Base-by-base conservation (phyloP, 1,284 basidiomycete genomes). In the Ceratobasidium sp. region DNA sequence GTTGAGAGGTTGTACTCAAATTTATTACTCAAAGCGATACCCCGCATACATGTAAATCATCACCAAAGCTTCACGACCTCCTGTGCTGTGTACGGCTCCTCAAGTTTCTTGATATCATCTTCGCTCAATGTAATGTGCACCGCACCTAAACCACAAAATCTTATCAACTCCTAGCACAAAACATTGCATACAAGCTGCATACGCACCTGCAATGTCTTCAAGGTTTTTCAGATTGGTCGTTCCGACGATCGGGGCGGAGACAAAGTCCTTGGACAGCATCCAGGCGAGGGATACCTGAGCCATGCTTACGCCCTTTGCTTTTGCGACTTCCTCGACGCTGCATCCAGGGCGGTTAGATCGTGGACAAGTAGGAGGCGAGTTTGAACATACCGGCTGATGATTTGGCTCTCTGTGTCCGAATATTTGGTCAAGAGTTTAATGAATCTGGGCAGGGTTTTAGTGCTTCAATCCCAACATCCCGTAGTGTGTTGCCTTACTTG, bases 21-120 rank as follows among this genome's bases (percentile, higher is more conserved):
- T n/a, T n/a, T n/a, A n/a, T n/a, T n/a, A n/a, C n/a, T n/a, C n/a
- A n/a, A n/a, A n/a, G n/a, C n/a, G n/a, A n/a, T n/a, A n/a, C n/a
- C n/a, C n/a, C n/a, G n/a, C n/a, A n/a, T n/a, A n/a, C n/a, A n/a
- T n/a, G n/a, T n/a, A n/a, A 13, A 13, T 23, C 49, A 52, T 38
- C 26, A 13, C 13, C 6, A 16, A 21, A 76, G 76, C 28, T 79
- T 79, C 9, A 78, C 66, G 38, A 80, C 78, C 1, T 67, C 71
- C 26, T 78, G 72, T 16, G 80, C 79, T 0, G 35, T 44, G 75
- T 84, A 84, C 46, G 79, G 78, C 69, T 80, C 78, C 13, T 78
- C 78, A 62, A 84, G 82, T n/a, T 66, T 73, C 72, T 79, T 74
- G 61, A 81, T 77, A 77, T 84, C 82, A 30, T 83, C 82, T 16